Evolutionary conservation across 129 eudicot genomes (phyloP), one percentile per base, ranked within the genome.

Genomic region (Centaurea solstitialis): DNA sequence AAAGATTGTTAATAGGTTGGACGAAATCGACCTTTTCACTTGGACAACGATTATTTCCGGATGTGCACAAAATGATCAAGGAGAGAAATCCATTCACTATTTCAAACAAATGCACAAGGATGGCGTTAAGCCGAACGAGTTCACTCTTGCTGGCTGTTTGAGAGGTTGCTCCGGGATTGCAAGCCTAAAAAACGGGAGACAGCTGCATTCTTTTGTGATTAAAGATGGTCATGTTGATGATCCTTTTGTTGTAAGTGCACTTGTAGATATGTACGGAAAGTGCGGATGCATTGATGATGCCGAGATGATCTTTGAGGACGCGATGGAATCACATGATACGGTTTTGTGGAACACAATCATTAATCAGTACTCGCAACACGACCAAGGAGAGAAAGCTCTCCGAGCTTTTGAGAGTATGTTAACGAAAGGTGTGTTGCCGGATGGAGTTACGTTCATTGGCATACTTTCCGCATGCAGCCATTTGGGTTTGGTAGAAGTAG

Each of bases 251-350:
- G 83, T 78, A 40, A 77, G 89, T 39, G 86, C 86, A 74, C 83
- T 86, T 81, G 81, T 81, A 15, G 89, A 86, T 70, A 86, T 86
- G 86, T 86, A 86, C 3, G 89, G 89, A 8, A 86, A 86, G 73
- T 86, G 89, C 78, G 89, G 89, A n/a, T 73, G 70, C 81, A 86
- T 86, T 78, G 79, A 82, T 64, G 86, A 82, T 73, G 86, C 89
- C 11, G 86, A 81, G 68, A 82, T 69, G 59, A 82, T 81, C 17
- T 86, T 82, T 71, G 26, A 77, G 53, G 77, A 33, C 37, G 37
- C 26, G 43, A 37, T 61, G 20, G 86, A 78, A 69, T 81, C 78
- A 35, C 81, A 33, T 30, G 89, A 86, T 74, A 86, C 84, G 3
- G 77, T 82, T 6, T 53, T 86, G 64, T 86, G 89, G 89, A 86